Conservation (phyloP, 495 filamentous ascomycete species). For the Aspergillus heteromorphus region DNA sequence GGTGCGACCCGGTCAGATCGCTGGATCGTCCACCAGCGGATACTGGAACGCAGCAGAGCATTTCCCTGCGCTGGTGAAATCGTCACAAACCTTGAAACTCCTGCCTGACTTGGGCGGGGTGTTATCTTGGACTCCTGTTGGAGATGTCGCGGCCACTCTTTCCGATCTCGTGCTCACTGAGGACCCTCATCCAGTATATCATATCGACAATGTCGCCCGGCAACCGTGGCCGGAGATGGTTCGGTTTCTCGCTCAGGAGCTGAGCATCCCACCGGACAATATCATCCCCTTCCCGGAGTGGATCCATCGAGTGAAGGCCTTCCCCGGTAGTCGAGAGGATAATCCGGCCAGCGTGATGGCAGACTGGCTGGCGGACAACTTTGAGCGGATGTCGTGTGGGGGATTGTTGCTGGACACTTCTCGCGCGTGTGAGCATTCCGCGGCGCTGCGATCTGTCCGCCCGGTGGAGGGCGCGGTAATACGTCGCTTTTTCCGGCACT, state of each 20-base stretch:
- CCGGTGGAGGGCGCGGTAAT: background rate
- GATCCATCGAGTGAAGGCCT: constrained; percentile 35
- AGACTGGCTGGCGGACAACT: constrained; percentile 49
- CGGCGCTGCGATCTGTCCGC: background rate
- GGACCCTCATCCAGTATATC: constrained; percentile 39
- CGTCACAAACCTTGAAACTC: constrained; percentile 38
- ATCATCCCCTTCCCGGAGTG: constrained; percentile 44
- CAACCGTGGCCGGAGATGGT: constrained; percentile 45
- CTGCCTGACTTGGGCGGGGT: constrained; percentile 40
- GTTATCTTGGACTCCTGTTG: constrained; percentile 46
- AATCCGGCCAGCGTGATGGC: constrained; percentile 44
- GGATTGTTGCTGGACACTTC: constrained; percentile 41
- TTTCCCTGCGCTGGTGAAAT: constrained; percentile 47
- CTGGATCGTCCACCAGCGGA: constrained; percentile 42
- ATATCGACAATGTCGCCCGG: constrained; percentile 50
- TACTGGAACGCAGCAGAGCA: constrained; percentile 51
- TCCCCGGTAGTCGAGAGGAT: constrained; percentile 22
- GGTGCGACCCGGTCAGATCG: constrained; percentile 45
- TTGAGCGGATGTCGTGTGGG: constrained; percentile 48
- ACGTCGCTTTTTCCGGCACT: constrained; percentile 1
- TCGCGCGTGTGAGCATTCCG: background rate
- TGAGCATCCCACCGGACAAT: constrained; percentile 31
- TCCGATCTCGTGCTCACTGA: constrained; percentile 30
- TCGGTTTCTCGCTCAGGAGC: constrained; percentile 32
- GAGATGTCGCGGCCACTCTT: constrained; percentile 37